Base-by-base conservation (phyloP, 805 yeast species). In the Suhomyces prunicola region DNA sequence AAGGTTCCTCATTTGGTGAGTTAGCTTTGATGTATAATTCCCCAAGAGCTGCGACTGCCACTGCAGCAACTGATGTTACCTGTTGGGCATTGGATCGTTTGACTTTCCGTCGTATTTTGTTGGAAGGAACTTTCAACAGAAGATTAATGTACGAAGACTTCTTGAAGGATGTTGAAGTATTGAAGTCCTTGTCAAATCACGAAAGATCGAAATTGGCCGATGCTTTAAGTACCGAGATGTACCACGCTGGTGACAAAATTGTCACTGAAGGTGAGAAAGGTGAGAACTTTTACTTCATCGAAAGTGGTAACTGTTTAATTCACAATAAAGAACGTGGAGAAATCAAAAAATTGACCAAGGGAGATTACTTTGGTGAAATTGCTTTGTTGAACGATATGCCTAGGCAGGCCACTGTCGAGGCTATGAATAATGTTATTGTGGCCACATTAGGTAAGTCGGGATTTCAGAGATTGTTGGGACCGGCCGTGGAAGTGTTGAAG, bases 21-120 rank as follows among this genome's bases (percentile, higher is more conserved):
- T 80, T 94, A 64, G 99, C 99, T 3, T 80, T 94, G 62, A 91
- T 94, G 97, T 93, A 94, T 76, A 93, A 94, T 70, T 85, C 97
- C 17, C 97, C 97, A 56, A 85, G 99, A 72, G 98, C 98, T 6
- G 98, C 98, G 8, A 90, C 98, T 1, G 97, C 89, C 1, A 69
- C 77, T 23, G 78, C 88, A 6, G 90, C 87, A 55, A 80, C 87
- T 62, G 83, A 83, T 31, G 77, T 93, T 49, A 70, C 74, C 13
- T 72, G 77, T 59, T 93, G 97, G 97, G 94, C 96, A 2, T 79
- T 94, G 60, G 99, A 94, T 72, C 84, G 99, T 65, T 76, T 87
- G 64, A 92, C 97, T 1, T 94, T 94, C 77, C 86, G 97, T 70
- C 83, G 92, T 69, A 94, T 94, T 57, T 79, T 94, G 55, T 78